A percentile compares a stretch with the other conserved stretches of the same genome.
phyloP scores from a whole-genome alignment of 2,329 filamentous ascomycete species.

The Penicillium aurantiogriseum region DNA sequence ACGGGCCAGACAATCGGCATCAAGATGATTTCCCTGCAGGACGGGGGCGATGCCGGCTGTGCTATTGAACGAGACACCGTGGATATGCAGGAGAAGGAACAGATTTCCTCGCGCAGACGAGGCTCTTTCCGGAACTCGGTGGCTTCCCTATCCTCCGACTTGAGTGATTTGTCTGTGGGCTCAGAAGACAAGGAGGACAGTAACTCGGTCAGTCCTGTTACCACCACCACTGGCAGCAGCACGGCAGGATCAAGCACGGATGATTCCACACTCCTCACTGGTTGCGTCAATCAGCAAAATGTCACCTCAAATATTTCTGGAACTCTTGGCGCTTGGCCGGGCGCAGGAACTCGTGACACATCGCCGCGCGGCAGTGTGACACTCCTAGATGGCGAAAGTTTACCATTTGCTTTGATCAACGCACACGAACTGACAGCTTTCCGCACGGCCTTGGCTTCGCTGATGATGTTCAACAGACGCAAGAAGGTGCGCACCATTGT shows the following conservation, averaged over 20 bases:
- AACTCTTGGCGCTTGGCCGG: constrained; percentile 37
- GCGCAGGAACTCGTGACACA: constrained; percentile 40
- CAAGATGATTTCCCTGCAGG: constrained; percentile 61
- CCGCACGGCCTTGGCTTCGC: constrained; percentile 61
- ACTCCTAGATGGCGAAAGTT: constrained; percentile 57
- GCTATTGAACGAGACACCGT: constrained; percentile 32
- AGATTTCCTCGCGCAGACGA: constrained; percentile 17
- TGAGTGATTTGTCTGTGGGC: constrained; percentile 36
- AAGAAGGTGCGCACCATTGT: constrained; percentile 70
- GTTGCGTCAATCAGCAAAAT: constrained; percentile 32
- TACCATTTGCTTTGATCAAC: constrained; percentile 63
- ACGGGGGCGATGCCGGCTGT: constrained; percentile 31
- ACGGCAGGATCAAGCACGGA: constrained; percentile 19
- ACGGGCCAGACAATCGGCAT: constrained; percentile 60
- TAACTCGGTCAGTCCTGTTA: neutral
- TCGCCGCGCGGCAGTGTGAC: constrained; percentile 59
- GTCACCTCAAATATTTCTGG: constrained; percentile 27
- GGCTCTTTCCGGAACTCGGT: constrained; percentile 31
- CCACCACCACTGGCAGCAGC: constrained; percentile 11
- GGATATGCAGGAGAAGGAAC: constrained; percentile 18
- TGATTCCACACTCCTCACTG: constrained; percentile 30
- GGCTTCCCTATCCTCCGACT: constrained; percentile 35
- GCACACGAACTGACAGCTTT: constrained; percentile 69
- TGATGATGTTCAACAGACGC: constrained; percentile 64
- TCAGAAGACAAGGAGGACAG: constrained; percentile 27